Conservation (phyloP, 176 grass and related monocot genomes). For the Cymbopogon citratus region DNA sequence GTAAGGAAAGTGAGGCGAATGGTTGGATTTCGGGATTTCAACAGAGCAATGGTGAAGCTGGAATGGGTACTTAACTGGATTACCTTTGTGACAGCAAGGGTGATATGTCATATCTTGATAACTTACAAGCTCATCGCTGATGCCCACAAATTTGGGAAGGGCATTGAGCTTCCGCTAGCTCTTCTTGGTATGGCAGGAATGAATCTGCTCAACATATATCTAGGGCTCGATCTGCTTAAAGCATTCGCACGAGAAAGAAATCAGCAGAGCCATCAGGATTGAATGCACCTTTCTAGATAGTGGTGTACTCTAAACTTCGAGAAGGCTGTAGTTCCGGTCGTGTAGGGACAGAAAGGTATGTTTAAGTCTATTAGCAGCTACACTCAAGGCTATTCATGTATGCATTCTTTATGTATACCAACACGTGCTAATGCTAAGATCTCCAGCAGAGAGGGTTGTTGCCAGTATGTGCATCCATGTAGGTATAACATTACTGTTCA, state of each 20-base stretch:
- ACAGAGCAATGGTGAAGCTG: conserved; percentile 54
- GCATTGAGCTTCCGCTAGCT: conserved; percentile 87
- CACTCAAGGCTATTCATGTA: background rate
- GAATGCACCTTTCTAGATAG: conserved; percentile 21
- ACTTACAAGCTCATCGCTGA: conserved; percentile 73
- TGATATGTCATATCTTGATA: conserved; percentile 72
- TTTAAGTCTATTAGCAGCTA: background rate
- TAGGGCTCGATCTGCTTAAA: conserved; percentile 74
- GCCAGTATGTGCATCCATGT: background rate
- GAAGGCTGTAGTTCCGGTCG: conserved; percentile 3
- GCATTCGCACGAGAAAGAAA: conserved; percentile 62
- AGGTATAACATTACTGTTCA: conserved; percentile 1
- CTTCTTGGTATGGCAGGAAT: conserved; percentile 86
- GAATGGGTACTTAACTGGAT: conserved; percentile 93
- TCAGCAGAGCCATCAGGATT: conserved; percentile 61
- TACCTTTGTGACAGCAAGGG: conserved; percentile 61
- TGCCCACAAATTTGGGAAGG: conserved; percentile 71
- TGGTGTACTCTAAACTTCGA: conserved; percentile 23
- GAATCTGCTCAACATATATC: conserved; percentile 84
- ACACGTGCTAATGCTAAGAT: conserved; percentile 19
- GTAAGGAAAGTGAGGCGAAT: conserved; percentile 80
- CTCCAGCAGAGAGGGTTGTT: background rate
- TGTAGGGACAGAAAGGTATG: conserved; percentile 33
- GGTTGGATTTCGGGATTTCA: conserved; percentile 63
- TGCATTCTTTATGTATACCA: conserved; percentile 7